Evolutionary conservation across 176 grass and related monocot species (phyloP).

Genomic region (Triticum dicoccoides): DNA sequence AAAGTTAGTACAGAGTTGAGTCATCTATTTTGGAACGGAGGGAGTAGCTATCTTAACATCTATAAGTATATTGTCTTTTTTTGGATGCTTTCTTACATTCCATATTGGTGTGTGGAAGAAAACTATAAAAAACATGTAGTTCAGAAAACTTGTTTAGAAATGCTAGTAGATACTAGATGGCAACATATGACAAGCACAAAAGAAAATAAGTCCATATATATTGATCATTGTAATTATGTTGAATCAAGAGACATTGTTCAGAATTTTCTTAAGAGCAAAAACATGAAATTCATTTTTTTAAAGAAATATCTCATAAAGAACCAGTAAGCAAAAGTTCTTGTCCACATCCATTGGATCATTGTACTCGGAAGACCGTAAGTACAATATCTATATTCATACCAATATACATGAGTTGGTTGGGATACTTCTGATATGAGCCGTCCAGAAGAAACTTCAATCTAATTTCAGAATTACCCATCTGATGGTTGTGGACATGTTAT

Average conservation of each 20-base stretch:
- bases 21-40: too few species aligned
- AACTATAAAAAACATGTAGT: not conserved
- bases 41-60: not conserved
- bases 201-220: not conserved
- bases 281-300: not conserved
- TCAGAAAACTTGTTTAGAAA: not conserved
- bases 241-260: not conserved
- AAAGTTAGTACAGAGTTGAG: too few species aligned
- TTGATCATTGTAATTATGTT: not conserved
- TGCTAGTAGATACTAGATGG: not conserved
- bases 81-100: not conserved
- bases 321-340: not conserved
- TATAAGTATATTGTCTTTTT: not conserved
- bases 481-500: not conserved
- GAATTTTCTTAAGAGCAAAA: not conserved
- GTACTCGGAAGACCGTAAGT: not conserved
- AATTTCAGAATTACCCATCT: not conserved
- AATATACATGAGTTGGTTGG: not conserved
- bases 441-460: not conserved
- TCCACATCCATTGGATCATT: not conserved
- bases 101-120: slow-evolving; percentile 4
- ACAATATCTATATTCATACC: not conserved
- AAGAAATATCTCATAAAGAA: not conserved
- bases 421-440: not conserved
- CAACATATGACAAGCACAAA: not conserved